These are phyloP conservation scores for Gnomoniopsis smithogilvyi DNA, from an alignment of 2,329 filamentous ascomycete genomes.

Conservation along the genomic window DNA sequence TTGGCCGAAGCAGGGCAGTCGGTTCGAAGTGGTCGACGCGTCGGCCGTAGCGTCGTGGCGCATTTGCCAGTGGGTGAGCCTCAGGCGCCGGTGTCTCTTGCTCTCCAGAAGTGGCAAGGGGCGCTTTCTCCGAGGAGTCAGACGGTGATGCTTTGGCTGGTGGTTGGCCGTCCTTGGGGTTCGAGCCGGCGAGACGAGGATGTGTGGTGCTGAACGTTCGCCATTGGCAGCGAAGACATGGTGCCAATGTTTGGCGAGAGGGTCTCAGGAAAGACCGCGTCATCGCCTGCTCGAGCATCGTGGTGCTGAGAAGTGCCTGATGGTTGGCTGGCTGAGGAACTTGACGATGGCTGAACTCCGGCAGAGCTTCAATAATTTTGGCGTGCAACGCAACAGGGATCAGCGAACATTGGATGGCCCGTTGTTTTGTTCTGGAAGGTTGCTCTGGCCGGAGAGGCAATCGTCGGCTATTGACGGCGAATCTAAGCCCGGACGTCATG, in stretches of 20 bases:
- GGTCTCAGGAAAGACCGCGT: neutral
- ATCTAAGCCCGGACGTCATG: constrained; percentile 1
- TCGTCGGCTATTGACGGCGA: constrained; percentile 22
- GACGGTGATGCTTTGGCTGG: constrained; percentile 14
- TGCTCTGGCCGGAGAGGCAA: constrained; percentile 2
- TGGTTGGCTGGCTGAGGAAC: neutral
- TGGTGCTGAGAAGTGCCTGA: neutral
- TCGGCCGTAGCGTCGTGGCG: constrained; percentile 59
- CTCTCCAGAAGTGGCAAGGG: neutral
- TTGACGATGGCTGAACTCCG: constrained; percentile 5
- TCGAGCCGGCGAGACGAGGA: constrained; percentile 23
- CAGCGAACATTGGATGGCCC: neutral
- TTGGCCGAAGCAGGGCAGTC: constrained; percentile 65
- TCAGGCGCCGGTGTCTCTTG: constrained; percentile 11
- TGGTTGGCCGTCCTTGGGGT: constrained; percentile 6
- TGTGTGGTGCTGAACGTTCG: constrained; percentile 46
- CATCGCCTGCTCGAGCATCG: constrained; percentile 12
- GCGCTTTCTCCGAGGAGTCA: constrained; percentile 19
- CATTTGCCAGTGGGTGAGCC: constrained; percentile 49
- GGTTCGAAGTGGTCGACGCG: constrained; percentile 54
- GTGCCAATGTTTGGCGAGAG: constrained; percentile 19
- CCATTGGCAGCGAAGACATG: constrained; percentile 51
- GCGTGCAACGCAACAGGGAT: neutral
- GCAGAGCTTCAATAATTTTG: neutral
- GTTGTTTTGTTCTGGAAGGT: neutral